Conservation (phyloP, 2,329 filamentous ascomycete species). For the Pseudogymnoascus pannorum region DNA sequence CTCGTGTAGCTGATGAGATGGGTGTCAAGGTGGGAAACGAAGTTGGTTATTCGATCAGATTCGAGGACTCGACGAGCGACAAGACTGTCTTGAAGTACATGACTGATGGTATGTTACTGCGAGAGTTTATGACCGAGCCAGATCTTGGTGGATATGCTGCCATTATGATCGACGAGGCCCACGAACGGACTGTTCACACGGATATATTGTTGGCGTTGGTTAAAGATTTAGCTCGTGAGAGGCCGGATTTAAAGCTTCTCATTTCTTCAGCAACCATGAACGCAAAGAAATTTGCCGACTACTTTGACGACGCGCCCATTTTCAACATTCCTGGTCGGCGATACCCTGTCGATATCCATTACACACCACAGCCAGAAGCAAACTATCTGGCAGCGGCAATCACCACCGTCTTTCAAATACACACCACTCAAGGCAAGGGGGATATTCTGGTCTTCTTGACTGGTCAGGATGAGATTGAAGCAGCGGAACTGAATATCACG, state of each 20-base stretch:
- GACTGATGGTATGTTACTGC: constrained; percentile 91
- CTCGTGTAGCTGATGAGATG: constrained; percentile 90
- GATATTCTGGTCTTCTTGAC: constrained; percentile 94
- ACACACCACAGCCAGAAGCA: constrained; percentile 82
- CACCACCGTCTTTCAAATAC: constrained; percentile 91
- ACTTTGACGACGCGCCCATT: constrained; percentile 88
- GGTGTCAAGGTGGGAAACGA: constrained; percentile 84
- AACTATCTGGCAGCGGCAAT: constrained; percentile 90
- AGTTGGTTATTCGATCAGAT: constrained; percentile 90
- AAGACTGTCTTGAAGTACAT: constrained; percentile 93
- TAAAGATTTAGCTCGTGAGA: constrained; percentile 76
- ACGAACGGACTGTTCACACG: constrained; percentile 85
- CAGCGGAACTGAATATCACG: constrained; percentile 72
- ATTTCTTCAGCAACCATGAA: constrained; percentile 95
- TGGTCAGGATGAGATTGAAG: constrained; percentile 92
- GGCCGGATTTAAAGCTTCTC: constrained; percentile 80
- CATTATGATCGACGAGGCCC: constrained; percentile 95
- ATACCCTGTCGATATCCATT: constrained; percentile 87
- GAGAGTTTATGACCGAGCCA: constrained; percentile 85
- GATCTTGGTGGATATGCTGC: constrained; percentile 75
- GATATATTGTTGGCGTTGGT: constrained; percentile 84
- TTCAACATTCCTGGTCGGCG: constrained; percentile 89
- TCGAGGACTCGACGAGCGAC: constrained; percentile 85
- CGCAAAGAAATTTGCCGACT: constrained; percentile 82
- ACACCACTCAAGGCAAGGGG: constrained; percentile 74